A percentile compares a stretch with the other conserved stretches of the same genome.
Conservation (phyloP, 2,329 filamentous ascomycete species). For the Xylariaceae sp. region DNA sequence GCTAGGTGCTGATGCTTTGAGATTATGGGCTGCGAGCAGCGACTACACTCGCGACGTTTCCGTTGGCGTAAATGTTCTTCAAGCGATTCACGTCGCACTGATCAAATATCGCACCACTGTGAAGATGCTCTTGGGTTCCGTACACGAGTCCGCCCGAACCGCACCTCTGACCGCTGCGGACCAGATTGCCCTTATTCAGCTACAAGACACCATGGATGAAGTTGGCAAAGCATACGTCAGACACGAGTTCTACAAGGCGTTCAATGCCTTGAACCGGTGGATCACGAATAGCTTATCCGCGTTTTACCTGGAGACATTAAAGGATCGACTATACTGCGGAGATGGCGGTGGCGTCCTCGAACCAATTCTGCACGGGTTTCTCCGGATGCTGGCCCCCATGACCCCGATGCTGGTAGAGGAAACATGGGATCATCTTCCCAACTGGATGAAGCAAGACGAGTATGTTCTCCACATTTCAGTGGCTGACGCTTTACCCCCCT, state of each 20-base stretch:
- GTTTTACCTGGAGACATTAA: constrained; percentile 90
- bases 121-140: constrained; percentile 82
- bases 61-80: constrained; percentile 73
- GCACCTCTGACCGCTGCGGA: constrained; percentile 58
- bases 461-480: constrained; percentile 24
- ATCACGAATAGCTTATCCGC: constrained; percentile 79
- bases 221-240: constrained; percentile 63
- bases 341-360: constrained; percentile 60
- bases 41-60: constrained; percentile 88
- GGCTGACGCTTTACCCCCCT: no score
- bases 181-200: constrained; percentile 71
- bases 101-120: constrained; percentile 86
- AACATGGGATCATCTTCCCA: constrained; percentile 74
- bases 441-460: constrained; percentile 51
- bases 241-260: constrained; percentile 79
- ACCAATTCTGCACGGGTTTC: constrained; percentile 65
- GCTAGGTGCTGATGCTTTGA: constrained; percentile 80
- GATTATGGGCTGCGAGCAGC: constrained; percentile 86
- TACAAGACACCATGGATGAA: constrained; percentile 59
- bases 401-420: constrained; percentile 84
- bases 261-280: constrained; percentile 73
- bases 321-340: constrained; percentile 88
- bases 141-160: constrained; percentile 50
- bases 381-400: constrained; percentile 76
- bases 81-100: constrained; percentile 69